Evolutionary conservation across 768 basidiomycete species (phyloP).

Genomic region (Tricholoma flavovirens): DNA sequence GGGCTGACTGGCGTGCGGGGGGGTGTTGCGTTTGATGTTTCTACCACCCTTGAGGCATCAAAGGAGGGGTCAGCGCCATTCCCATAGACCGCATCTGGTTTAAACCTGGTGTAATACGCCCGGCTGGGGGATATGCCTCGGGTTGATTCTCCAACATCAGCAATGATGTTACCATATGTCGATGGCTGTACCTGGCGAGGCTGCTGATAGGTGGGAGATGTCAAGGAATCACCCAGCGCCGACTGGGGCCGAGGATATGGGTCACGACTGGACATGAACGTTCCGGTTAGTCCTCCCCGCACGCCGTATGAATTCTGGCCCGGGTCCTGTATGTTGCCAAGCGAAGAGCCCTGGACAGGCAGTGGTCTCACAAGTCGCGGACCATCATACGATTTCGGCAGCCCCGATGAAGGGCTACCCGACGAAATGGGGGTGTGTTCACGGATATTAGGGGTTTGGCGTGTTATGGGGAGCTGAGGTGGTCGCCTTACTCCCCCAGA

Average conservation of each 20-base stretch:
- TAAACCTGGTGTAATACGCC: slow-evolving; percentile 25
- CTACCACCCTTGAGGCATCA: slow-evolving; percentile 34
- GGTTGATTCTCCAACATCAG: slow-evolving; percentile 30
- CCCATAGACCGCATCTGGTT: slow-evolving; percentile 26
- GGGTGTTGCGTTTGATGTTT: slow-evolving; percentile 41
- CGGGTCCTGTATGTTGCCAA: slow-evolving; percentile 27
- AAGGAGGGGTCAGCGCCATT: slow-evolving; percentile 30
- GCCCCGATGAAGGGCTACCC: slow-evolving; percentile 22
- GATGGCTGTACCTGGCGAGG: slow-evolving; percentile 32
- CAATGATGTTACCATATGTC: slow-evolving; percentile 26
- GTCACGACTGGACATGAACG: slow-evolving; percentile 42
- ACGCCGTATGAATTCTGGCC: slow-evolving; percentile 22
- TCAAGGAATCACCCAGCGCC: slow-evolving; percentile 45
- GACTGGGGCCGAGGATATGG: slow-evolving; percentile 62
- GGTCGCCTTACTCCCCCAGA: slow-evolving; percentile 28
- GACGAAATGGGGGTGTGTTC: slow-evolving; percentile 17
- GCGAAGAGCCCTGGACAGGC: slow-evolving; percentile 36
- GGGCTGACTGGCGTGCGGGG: slow-evolving; percentile 62
- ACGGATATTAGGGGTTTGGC: slow-evolving; percentile 19
- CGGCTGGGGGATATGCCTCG: slow-evolving; percentile 34
- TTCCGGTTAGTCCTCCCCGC: slow-evolving; percentile 18
- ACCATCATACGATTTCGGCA: slow-evolving; percentile 40
- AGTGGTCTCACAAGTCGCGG: slow-evolving; percentile 33
- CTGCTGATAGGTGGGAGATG: slow-evolving; percentile 31
- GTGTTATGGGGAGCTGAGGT: slow-evolving; percentile 30